Evolutionary conservation across 176 grass and related monocot genomes (phyloP).

Genomic region (Zoysia pacifica): DNA sequence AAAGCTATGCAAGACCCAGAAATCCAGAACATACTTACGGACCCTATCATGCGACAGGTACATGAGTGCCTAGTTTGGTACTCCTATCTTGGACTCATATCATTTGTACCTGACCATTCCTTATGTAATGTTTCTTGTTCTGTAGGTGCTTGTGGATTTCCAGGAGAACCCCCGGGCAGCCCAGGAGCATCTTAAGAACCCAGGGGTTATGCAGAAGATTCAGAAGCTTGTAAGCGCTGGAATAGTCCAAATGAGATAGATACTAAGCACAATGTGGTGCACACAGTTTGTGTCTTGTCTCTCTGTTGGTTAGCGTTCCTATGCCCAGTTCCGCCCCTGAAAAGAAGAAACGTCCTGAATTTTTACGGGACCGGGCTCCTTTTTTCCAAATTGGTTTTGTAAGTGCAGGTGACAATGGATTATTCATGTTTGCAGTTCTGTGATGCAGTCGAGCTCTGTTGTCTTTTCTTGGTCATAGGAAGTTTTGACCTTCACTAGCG

Average conservation of each 20-base stretch:
- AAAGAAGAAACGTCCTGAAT: constrained; percentile 2
- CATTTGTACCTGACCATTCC: not conserved
- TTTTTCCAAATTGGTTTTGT: constrained; percentile 34
- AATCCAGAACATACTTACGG: constrained; percentile 87
- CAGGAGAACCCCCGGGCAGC: constrained; percentile 88
- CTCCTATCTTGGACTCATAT: not conserved
- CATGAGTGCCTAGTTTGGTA: not conserved
- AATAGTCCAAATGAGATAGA: constrained; percentile 93
- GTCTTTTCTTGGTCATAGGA: not conserved
- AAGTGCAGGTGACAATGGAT: constrained; percentile 29
- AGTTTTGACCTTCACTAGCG: not conserved
- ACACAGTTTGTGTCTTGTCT: constrained; percentile 27
- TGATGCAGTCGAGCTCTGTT: not conserved
- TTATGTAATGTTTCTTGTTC: constrained; percentile 5
- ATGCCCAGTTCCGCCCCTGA: not conserved
- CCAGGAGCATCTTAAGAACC: constrained; percentile 86
- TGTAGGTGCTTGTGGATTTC: constrained; percentile 83
- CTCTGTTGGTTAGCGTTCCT: constrained; percentile 7
- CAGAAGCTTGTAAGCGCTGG: constrained; percentile 90
- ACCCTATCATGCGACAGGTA: constrained; percentile 99
- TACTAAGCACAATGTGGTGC: constrained; percentile 3
- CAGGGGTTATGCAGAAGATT: constrained; percentile 88
- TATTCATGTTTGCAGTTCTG: constrained; percentile 23
- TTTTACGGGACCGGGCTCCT: not conserved
- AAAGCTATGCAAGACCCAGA: constrained; percentile 98